A percentile compares a stretch with the other conserved stretches of the same genome.
Evolutionary conservation across 768 basidiomycete genomes (phyloP).

Genomic region (Chalciporus sphaerocephalus): DNA sequence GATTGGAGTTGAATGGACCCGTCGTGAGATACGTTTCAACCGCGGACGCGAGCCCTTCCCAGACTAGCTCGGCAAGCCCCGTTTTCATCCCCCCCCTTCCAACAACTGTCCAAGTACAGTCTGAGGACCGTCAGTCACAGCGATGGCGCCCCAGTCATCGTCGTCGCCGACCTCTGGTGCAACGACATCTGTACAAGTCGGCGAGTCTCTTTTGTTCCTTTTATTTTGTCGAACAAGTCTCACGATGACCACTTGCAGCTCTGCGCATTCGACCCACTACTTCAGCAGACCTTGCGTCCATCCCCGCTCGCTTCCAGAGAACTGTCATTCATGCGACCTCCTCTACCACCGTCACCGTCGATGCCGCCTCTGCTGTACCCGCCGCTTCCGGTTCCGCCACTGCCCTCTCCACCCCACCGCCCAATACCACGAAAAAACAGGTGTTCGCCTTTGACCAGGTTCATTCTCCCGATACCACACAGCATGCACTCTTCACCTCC

Average conservation of each 20-base stretch:
- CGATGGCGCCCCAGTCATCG: constrained; percentile 71
- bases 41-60: too few species aligned
- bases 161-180: constrained; percentile 55
- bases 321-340: constrained; percentile 78
- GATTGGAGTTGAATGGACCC: too few species aligned
- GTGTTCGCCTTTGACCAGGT: constrained; percentile 93
- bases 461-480: constrained; percentile 77
- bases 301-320: constrained; percentile 92
- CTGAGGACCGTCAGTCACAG: constrained; percentile 22
- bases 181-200: constrained; percentile 92
- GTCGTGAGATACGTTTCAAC: neutral
- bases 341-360: constrained; percentile 75
- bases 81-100: constrained; percentile 20
- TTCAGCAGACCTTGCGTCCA: constrained; percentile 74
- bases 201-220: constrained; percentile 45
- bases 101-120: constrained; percentile 12
- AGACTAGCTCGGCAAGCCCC: constrained; percentile 27
- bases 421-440: constrained; percentile 68
- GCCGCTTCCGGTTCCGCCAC: constrained; percentile 48
- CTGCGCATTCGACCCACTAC: constrained; percentile 89
- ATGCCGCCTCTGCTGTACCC: constrained; percentile 55
- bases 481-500: constrained; percentile 78
- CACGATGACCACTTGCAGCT: constrained; percentile 42
- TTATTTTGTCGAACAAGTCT: constrained; percentile 13
- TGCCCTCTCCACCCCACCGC: constrained; percentile 42